Percentiles rank a stretch among this genome's conserved stretches.
Conservation (phyloP, 352 stramenopile genomes). For the Phytophthora sansomeana region DNA sequence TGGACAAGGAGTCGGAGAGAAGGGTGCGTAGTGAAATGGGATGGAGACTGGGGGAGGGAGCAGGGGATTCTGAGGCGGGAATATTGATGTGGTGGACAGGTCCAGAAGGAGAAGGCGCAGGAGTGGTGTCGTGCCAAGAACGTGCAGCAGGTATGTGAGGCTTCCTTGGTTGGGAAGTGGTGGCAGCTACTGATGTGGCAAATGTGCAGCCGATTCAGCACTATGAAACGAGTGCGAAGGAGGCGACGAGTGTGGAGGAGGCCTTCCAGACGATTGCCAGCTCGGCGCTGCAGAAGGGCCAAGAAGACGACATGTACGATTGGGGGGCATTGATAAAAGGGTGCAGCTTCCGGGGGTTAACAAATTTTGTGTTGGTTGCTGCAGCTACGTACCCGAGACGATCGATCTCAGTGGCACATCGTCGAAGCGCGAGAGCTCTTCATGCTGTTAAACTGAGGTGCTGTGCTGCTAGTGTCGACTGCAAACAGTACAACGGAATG, state of each 20-base stretch:
- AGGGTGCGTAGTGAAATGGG: constrained; percentile 43
- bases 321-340: neutral
- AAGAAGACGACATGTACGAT: constrained; percentile 88
- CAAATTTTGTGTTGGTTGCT: constrained; percentile 7
- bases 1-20: constrained; percentile 94
- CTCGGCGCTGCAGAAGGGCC: constrained; percentile 87
- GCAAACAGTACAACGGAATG: neutral
- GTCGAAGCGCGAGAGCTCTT: constrained; percentile 72
- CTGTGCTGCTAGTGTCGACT: constrained; percentile 13
- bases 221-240: constrained; percentile 99
- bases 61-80: too few relatives aligned
- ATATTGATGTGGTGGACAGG: constrained; percentile 10
- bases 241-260: constrained; percentile 96
- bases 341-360: neutral
- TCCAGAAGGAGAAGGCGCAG: constrained; percentile 91
- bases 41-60: too few relatives aligned
- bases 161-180: neutral
- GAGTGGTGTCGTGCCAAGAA: constrained; percentile 94
- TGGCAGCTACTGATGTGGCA: constrained; percentile 10
- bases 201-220: constrained; percentile 91
- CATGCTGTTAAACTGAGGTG: constrained; percentile 66
- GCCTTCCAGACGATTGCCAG: constrained; percentile 95
- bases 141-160: constrained; percentile 57
- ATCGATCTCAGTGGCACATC: constrained; percentile 84
- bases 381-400: constrained; percentile 84